Evolutionary conservation across 768 basidiomycete genomes (phyloP), one percentile per base, ranked within the genome.

Genomic region (Mycena filopes): DNA sequence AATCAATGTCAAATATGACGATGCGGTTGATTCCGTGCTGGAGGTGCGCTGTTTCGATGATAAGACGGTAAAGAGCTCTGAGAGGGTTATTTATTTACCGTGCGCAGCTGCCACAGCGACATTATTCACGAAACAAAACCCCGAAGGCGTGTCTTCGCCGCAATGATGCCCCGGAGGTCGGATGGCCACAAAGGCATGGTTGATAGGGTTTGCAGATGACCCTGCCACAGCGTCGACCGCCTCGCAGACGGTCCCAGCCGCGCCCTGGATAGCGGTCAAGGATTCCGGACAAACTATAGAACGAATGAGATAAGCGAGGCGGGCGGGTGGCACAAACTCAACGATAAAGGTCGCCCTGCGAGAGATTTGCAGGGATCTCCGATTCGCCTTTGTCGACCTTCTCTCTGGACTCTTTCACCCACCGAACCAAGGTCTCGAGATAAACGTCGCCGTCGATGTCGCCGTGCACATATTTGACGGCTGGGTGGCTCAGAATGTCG

Each of bases 101-200:
- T 98, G 94, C 16, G 95, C 94, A 33, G 95, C 95, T 0, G 85
- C 96, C 4, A 98, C 85, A 0, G 91, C 90, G 0, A 98, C 92
- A 72, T 99, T 99, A 69, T 98, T 98, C 31, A 98, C 85, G 70
- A 96, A 98, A 76, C 97, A 98, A 75, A 98, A 99, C 0, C 97
- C 97, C 12, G 88, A 90, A 0, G 97, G 97, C 0, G 87, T 87
- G 63, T 95, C 88, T 76, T 96, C 95, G 2, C 93, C 93, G 72
- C 96, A 97, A 70, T 98, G 96, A 81, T 98, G 96, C 2, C 97
- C 96, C 0, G 96, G 96, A 0, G 96, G 96, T 53, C 96, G 80
- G n/a, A 98, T 84, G 0, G 89, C 90, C 12, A 94, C 94, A 75
- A 98, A 98, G 0, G 92, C 93, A 70, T 80, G 80, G 63, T 78